Percentiles rank a stretch among this genome's conserved stretches.
Conservation (phyloP, 257 asterid genomes). For the Solanum chmielewskii region DNA sequence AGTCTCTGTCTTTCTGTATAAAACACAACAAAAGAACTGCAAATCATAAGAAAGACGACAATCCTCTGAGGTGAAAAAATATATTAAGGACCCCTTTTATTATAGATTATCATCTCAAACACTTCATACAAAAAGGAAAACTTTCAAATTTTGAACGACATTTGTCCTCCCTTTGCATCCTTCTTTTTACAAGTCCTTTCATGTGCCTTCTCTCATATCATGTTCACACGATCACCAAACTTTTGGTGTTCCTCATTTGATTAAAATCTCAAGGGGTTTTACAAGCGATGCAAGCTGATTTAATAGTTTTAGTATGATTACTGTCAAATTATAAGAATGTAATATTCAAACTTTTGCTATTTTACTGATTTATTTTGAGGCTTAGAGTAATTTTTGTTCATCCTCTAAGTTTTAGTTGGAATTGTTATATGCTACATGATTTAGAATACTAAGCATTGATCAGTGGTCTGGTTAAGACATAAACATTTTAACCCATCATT, state of each 20-base stretch:
- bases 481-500: no score
- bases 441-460: no score
- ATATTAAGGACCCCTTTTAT: not conserved
- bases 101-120: not conserved
- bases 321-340: no score
- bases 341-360: no score
- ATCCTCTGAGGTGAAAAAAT: not conserved
- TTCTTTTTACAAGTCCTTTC: not conserved
- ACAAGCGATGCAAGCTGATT: not conserved
- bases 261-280: not conserved
- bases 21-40: not conserved
- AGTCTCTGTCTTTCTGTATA: not conserved
- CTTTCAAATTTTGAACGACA: not conserved
- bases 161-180: not conserved
- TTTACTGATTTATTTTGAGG: no score
- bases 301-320: no score
- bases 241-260: no score
- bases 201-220: not conserved
- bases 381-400: no score
- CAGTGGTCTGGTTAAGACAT: no score
- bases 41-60: not conserved
- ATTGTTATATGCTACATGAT: no score
- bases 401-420: no score
- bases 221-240: no score
- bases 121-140: not conserved